Percentiles rank a stretch among this genome's conserved stretches.
Conservation (phyloP, 208 protist genomes). For the Phytomonas serpens region DNA sequence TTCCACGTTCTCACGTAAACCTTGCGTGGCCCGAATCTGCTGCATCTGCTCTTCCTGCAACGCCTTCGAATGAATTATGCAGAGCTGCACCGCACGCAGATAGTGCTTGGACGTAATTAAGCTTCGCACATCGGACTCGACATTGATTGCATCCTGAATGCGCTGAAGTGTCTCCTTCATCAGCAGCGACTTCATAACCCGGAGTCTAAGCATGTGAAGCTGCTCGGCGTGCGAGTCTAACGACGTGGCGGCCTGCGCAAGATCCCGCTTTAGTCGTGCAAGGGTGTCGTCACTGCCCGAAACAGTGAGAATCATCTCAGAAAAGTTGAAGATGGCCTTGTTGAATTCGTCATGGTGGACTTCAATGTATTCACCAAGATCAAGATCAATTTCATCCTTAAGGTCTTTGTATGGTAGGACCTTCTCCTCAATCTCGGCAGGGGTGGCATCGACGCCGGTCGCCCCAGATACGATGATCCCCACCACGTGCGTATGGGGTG, state of each 20-base stretch:
- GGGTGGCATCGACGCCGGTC: conserved; percentile 43
- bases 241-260: conserved; percentile 38
- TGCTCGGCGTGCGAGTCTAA: conserved; percentile 67
- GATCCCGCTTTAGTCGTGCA: conserved; percentile 53
- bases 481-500: conserved; percentile 74
- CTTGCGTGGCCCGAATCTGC: conserved; percentile 43
- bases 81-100: conserved; percentile 44
- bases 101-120: conserved; percentile 49
- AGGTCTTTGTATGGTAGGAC: conserved; percentile 54
- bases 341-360: conserved; percentile 79
- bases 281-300: conserved; percentile 73
- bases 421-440: conserved; percentile 57
- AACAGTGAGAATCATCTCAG: conserved; percentile 77
- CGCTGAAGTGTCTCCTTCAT: conserved; percentile 47
- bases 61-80: conserved; percentile 29
- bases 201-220: conserved; percentile 58
- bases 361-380: conserved; percentile 69
- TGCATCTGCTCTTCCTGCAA: conserved; percentile 33
- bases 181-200: conserved; percentile 63
- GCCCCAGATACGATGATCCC: conserved; percentile 52
- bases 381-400: conserved; percentile 46
- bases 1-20: conserved; percentile 49
- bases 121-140: conserved; percentile 40
- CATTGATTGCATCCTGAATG: conserved; percentile 43
- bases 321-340: conserved; percentile 64